Evolutionary conservation across 257 asterid genomes (phyloP), one percentile per base, ranked within the genome.

Genomic region (Nicotiana benthamiana): DNA sequence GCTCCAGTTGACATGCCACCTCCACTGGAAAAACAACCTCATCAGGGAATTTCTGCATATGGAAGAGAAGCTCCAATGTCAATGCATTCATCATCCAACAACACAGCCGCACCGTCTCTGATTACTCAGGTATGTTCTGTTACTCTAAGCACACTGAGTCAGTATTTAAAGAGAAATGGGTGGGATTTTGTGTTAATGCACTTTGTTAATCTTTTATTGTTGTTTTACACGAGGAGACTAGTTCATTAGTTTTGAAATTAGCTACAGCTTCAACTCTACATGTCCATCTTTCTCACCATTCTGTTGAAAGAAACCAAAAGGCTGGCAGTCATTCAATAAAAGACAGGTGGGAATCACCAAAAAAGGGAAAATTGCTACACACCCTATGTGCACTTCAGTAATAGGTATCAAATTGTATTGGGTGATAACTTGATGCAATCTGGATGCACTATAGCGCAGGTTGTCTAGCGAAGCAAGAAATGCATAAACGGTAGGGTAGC

Each of bases 11-110:
- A 90, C 59, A 87, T 90, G 87, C 95, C 87, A 1, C 96, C 90
- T 74, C 87, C 89, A 10, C 75, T 82, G 67, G 98, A 92, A 63
- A 94, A 88, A 83, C 97, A 86, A 82, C 91, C 92, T 78, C 97
- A 92, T 91, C 97, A 90, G 80, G 98, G 98, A 36, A 89, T 94
- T 85, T 91, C 98, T 78, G 89, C 92, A 60, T 92, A 92, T 68
- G 96, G 96, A 77, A 94, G 97, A 83, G 98, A 94, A 64, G 87
- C 95, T 62, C 86, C 90, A 24, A 80, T 87, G 87, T 83, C 90
- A 63, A 83, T 86, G 79, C 98, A 87, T 81, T 87, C 92, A 75
- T 87, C 98, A 56, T 80, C 95, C 65, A 85, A 84, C 82, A 86
- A 86, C 84, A 97, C 90, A 82, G 84, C 97, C n/a, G 90, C 90